A percentile compares a stretch with the other conserved stretches of the same genome.
These are phyloP conservation scores for Rhodotorula sp. DNA, from an alignment of 1,284 basidiomycete species.

Conservation along the genomic window DNA sequence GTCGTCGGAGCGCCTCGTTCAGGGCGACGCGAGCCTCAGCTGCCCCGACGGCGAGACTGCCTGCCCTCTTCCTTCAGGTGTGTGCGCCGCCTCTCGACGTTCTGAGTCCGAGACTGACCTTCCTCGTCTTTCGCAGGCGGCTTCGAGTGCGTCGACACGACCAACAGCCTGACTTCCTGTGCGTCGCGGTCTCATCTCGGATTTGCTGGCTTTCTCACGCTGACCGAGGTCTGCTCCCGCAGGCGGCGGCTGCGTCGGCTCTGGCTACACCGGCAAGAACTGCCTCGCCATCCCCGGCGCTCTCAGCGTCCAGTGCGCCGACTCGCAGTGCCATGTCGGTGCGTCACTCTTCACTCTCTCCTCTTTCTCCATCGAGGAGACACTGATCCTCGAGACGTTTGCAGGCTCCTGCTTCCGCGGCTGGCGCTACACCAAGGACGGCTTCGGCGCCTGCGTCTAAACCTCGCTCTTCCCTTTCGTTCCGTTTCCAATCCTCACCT, in stretches of 20 bases:
- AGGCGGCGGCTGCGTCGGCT: slow-evolving; percentile 26
- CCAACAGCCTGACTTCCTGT: slow-evolving; percentile 14
- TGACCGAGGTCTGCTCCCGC: too few species aligned
- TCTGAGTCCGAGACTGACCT: background rate
- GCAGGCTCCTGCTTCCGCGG: slow-evolving; percentile 20
- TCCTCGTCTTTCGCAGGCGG: slow-evolving; percentile 5
- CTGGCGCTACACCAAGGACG: slow-evolving; percentile 2
- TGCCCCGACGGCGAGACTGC: slow-evolving; percentile 31
- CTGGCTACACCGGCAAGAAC: slow-evolving; percentile 18
- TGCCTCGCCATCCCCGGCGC: slow-evolving; percentile 36
- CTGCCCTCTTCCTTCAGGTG: slow-evolving; percentile 16
- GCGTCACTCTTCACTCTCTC: background rate
- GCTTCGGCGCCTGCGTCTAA: slow-evolving; percentile 12
- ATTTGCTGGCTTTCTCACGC: too few species aligned
- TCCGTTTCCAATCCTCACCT: background rate
- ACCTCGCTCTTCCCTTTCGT: background rate
- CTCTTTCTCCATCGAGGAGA: accelerated
- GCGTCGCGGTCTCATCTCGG: background rate
- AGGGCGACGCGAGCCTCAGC: background rate
- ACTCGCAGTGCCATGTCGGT: slow-evolving; percentile 24
- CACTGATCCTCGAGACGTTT: background rate
- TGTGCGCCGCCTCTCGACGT: background rate
- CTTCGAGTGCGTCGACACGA: slow-evolving; percentile 35
- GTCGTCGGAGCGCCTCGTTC: slow-evolving; percentile 7
- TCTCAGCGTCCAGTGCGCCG: slow-evolving; percentile 24